Evolutionary conservation across 495 filamentous ascomycete species (phyloP).

Genomic region (Penicillium malachiteum): DNA sequence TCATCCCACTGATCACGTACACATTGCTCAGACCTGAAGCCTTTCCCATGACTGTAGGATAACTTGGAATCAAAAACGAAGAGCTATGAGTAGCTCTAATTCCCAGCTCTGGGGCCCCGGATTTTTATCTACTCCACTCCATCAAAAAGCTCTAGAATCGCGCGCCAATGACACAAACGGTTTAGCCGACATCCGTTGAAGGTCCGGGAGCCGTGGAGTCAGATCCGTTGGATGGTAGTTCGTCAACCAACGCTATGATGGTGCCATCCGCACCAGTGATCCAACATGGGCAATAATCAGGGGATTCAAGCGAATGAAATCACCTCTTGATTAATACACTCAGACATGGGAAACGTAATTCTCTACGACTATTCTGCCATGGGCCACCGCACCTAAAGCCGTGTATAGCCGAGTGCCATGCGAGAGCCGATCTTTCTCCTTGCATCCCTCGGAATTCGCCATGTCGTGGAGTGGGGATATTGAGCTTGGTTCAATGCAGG

Average conservation of each 20-base stretch:
- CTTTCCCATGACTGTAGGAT: slow-evolving; percentile 14
- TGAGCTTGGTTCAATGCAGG: neutral
- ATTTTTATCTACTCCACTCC: slow-evolving; percentile 23
- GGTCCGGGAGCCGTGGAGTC: slow-evolving; percentile 6
- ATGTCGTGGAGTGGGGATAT: slow-evolving; percentile 18
- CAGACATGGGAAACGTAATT: neutral
- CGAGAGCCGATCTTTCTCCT: slow-evolving; percentile 17
- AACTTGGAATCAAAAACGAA: neutral
- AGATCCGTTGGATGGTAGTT: neutral
- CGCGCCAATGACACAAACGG: slow-evolving; percentile 2
- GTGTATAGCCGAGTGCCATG: slow-evolving; percentile 12
- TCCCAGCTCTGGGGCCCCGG: slow-evolving; percentile 16
- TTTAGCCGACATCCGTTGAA: slow-evolving; percentile 17
- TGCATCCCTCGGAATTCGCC: neutral
- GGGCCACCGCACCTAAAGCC: slow-evolving; percentile 6
- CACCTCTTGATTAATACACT: neutral
- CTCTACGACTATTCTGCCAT: slow-evolving; percentile 9
- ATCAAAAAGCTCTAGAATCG: neutral
- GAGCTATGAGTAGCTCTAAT: neutral
- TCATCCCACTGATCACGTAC: slow-evolving; percentile 20
- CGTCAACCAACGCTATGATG: slow-evolving; percentile 9
- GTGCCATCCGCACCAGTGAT: slow-evolving; percentile 8
- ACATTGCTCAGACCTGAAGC: slow-evolving; percentile 16
- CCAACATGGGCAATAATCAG: neutral
- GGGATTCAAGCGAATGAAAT: neutral